Evolutionary conservation across 2,329 filamentous ascomycete genomes (phyloP).

Genomic region (Pseudogymnoascus sp.): DNA sequence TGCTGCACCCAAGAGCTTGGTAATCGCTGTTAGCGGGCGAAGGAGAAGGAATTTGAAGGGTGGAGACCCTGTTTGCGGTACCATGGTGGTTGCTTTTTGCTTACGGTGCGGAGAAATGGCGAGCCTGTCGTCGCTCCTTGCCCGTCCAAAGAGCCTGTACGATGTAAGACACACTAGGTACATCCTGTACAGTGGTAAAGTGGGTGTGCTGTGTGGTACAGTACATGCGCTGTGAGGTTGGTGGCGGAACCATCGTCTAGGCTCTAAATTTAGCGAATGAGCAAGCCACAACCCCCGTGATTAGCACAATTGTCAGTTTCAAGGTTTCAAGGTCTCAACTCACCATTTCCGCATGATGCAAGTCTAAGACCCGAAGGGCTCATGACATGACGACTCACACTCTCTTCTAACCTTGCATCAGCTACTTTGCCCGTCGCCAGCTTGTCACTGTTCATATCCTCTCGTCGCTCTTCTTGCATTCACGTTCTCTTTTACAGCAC

Average conservation of each 20-base stretch:
- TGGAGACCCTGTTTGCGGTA: slow-evolving; percentile 4
- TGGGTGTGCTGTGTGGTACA: neutral
- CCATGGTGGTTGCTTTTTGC: neutral
- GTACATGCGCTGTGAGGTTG: slow-evolving; percentile 1
- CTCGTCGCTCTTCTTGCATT: neutral
- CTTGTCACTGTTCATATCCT: neutral
- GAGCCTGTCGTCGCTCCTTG: neutral
- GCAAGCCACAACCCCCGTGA: neutral
- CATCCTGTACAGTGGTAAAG: neutral
- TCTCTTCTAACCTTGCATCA: neutral
- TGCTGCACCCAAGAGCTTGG: neutral
- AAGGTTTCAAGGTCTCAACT: neutral
- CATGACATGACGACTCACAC: slow-evolving; percentile 3
- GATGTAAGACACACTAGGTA: neutral
- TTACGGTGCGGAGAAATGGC: neutral
- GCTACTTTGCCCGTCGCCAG: neutral
- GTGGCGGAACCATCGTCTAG: neutral
- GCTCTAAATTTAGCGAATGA: slow-evolving; percentile 6
- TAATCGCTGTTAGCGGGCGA: slow-evolving; percentile 5
- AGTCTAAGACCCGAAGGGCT: slow-evolving; percentile 3
- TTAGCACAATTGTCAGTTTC: neutral
- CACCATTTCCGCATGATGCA: slow-evolving; percentile 1
- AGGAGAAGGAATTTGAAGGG: neutral
- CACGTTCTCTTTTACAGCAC: neutral
- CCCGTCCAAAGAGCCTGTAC: neutral